These are phyloP conservation scores for Amorphotheca resinae DNA, from an alignment of 495 filamentous ascomycete genomes.

Conservation along the genomic window DNA sequence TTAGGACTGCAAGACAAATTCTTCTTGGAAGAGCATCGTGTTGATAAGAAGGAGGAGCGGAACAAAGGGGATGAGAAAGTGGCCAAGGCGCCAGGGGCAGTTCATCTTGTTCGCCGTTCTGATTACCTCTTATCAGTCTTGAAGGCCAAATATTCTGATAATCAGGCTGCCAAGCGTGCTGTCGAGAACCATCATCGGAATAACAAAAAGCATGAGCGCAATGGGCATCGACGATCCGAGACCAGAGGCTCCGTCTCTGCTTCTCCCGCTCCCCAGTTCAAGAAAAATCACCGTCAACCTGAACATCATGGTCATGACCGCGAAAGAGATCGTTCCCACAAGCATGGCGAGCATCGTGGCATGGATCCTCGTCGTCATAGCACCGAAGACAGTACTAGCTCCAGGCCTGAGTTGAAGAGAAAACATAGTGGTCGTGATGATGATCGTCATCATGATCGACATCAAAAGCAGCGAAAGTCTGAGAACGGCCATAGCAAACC, in stretches of 20 bases:
- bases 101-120: slow-evolving; percentile 87
- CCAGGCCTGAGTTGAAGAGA: slow-evolving; percentile 24
- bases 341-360: slow-evolving; percentile 6
- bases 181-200: slow-evolving; percentile 87
- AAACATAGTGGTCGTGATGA: slow-evolving; percentile 23
- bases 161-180: slow-evolving; percentile 61
- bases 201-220: slow-evolving; percentile 51
- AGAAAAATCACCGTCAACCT: slow-evolving; percentile 23
- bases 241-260: slow-evolving; percentile 41
- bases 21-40: slow-evolving; percentile 95
- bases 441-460: slow-evolving; percentile 16
- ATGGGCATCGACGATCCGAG: slow-evolving; percentile 38
- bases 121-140: slow-evolving; percentile 90
- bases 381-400: slow-evolving; percentile 4
- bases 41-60: slow-evolving; percentile 90
- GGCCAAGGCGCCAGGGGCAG: slow-evolving; percentile 86
- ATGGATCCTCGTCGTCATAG: slow-evolving; percentile 5
- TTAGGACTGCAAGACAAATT: slow-evolving; percentile 83
- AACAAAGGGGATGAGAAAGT: slow-evolving; percentile 61
- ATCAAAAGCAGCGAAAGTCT: slow-evolving; percentile 23
- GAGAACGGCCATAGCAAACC: slow-evolving; percentile 18
- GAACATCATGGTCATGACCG: slow-evolving; percentile 16
- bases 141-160: slow-evolving; percentile 59
- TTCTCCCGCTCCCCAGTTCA: slow-evolving; percentile 41
- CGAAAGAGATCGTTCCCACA: slow-evolving; percentile 17